Evolutionary conservation across 495 filamentous ascomycete species (phyloP).

Genomic region (Neurospora sublineolata): DNA sequence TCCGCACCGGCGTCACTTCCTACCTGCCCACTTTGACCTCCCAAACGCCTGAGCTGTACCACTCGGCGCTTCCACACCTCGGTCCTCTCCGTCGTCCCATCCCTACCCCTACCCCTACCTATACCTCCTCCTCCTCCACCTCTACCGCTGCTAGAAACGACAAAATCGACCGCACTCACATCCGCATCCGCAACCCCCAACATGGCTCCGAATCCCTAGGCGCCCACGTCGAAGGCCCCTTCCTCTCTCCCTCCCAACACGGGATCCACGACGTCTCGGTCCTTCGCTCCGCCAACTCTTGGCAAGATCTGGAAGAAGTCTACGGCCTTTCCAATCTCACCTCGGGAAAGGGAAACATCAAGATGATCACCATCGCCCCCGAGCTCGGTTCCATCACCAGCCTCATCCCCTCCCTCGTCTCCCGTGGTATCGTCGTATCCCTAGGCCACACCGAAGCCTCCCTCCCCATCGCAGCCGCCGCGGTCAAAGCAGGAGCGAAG

Average conservation of each 20-base stretch:
- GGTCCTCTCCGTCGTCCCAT: constrained; percentile 47
- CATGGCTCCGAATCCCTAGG: constrained; percentile 71
- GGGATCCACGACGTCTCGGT: constrained; percentile 63
- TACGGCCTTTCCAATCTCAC: constrained; percentile 57
- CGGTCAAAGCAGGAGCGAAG: constrained; percentile 56
- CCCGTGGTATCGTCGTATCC: constrained; percentile 53
- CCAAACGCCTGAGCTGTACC: constrained; percentile 57
- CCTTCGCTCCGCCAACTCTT: constrained; percentile 41
- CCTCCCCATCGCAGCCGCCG: constrained; percentile 58
- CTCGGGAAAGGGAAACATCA: constrained; percentile 36
- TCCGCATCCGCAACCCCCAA: constrained; percentile 27
- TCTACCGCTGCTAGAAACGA: background rate
- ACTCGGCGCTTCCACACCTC: constrained; percentile 59
- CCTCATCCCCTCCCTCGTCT: constrained; percentile 48
- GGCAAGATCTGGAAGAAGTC: constrained; percentile 49
- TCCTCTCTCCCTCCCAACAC: constrained; percentile 57
- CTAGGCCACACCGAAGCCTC: constrained; percentile 77
- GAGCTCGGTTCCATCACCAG: constrained; percentile 54
- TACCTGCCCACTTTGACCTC: constrained; percentile 73
- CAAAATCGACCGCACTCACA: no score
- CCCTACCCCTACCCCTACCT: background rate
- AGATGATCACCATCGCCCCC: constrained; percentile 71
- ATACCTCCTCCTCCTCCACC: background rate
- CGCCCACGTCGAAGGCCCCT: constrained; percentile 78
- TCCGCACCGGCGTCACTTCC: constrained; percentile 68